Percentiles rank a stretch among this genome's conserved stretches.
These are phyloP conservation scores for Medicago lupulina DNA, from an alignment of 306 rosid genomes.

Conservation along the genomic window DNA sequence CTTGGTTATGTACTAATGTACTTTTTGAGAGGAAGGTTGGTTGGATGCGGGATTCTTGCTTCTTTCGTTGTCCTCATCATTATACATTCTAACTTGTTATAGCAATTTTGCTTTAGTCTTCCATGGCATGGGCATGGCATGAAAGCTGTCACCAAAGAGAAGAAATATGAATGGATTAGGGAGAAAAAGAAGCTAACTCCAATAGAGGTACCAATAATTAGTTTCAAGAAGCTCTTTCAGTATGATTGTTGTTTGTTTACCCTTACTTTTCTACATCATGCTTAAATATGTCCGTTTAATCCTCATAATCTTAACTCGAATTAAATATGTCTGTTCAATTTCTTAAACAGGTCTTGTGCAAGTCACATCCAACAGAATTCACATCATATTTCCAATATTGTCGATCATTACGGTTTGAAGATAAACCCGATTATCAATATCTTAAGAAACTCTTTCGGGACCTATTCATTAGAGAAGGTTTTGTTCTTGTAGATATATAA, in stretches of 20 bases:
- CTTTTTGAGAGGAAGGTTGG: conserved; percentile 88
- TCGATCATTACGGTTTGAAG: not conserved
- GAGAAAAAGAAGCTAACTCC: conserved; percentile 94
- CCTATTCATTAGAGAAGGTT: not conserved
- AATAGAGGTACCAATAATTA: conserved; percentile 66
- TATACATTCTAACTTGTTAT: conserved; percentile 32
- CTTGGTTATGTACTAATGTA: conserved; percentile 99
- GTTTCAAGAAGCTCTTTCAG: conserved; percentile 24
- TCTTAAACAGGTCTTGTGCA: conserved; percentile 76
- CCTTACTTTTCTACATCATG: conserved; percentile 5
- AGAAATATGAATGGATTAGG: conserved; percentile 86
- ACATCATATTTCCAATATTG: conserved; percentile 89
- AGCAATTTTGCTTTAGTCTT: conserved; percentile 64
- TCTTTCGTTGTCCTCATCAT: conserved; percentile 3
- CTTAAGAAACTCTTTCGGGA: not conserved
- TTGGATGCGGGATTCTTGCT: conserved; percentile 15
- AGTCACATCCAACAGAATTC: conserved; percentile 81
- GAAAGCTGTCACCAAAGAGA: conserved; percentile 92
- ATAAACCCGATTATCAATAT: not conserved
- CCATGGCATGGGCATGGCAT: conserved; percentile 88
- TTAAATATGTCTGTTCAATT: conserved; percentile 5
- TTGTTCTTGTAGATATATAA: not conserved
- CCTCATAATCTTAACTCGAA: not conserved
- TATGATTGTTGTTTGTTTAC: not conserved
- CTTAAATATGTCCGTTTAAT: not conserved